Percentiles rank a stretch among this genome's conserved stretches.
phyloP scores from a whole-genome alignment of 805 yeast genomes.

The Candida pseudoglaebosa region DNA sequence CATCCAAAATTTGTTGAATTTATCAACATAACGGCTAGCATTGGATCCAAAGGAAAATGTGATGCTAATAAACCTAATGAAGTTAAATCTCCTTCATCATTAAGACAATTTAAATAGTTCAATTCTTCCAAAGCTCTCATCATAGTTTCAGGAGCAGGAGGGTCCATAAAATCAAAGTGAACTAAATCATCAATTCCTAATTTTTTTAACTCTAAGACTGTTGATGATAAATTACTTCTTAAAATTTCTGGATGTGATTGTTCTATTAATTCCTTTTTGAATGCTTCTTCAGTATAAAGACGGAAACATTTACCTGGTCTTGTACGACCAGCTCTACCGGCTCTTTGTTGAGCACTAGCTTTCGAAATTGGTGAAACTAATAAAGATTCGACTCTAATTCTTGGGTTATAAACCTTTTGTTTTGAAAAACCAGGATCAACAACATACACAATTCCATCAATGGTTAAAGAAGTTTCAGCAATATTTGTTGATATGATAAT shows the following conservation, averaged over 20 bases:
- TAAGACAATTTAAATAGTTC: conserved; percentile 83
- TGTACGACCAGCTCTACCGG: conserved; percentile 99
- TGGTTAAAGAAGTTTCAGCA: conserved; percentile 96
- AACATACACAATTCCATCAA: conserved; percentile 95
- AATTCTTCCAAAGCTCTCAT: conserved; percentile 97
- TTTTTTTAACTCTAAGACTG: conserved; percentile 89
- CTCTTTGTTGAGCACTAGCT: conserved; percentile 97
- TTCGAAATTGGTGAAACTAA: conserved; percentile 94
- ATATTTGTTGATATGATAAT: conserved; percentile 90
- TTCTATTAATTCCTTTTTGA: conserved; percentile 86
- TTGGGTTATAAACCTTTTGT: conserved; percentile 94
- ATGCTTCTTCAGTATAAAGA: conserved; percentile 94
- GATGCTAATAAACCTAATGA: conserved; percentile 87
- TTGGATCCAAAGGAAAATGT: conserved; percentile 92
- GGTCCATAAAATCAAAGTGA: conserved; percentile 98
- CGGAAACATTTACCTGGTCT: conserved; percentile 98
- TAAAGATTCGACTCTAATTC: conserved; percentile 91
- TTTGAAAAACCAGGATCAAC: conserved; percentile 97
- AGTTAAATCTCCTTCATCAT: conserved; percentile 89
- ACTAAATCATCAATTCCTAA: conserved; percentile 94
- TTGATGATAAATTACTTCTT: conserved; percentile 84
- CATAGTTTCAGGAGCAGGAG: conserved; percentile 99
- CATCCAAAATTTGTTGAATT: conserved; percentile 83
- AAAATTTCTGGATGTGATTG: conserved; percentile 96
- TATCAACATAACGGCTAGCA: conserved; percentile 88